These are phyloP conservation scores for Fusarium sp. DNA, from an alignment of 2,329 filamentous ascomycete species.

Conservation along the genomic window DNA sequence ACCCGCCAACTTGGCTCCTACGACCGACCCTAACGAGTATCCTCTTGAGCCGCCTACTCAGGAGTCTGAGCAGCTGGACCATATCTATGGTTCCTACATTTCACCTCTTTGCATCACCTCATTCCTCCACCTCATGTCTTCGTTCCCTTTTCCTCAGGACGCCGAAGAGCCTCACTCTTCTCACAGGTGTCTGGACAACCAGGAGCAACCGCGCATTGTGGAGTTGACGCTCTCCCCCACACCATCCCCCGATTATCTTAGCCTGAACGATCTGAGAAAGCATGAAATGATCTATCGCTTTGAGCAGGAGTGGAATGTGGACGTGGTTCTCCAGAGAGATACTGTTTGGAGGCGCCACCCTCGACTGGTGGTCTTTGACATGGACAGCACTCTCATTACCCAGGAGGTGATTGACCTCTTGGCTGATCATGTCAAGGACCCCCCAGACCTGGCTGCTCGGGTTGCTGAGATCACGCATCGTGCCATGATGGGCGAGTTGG, in stretches of 20 bases:
- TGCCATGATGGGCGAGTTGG: conserved; percentile 95
- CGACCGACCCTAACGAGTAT: conserved; percentile 68
- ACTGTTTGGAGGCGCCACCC: conserved; percentile 82
- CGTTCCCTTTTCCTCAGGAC: conserved; percentile 67
- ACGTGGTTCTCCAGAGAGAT: conserved; percentile 82
- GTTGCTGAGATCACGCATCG: conserved; percentile 91
- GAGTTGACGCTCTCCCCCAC: conserved; percentile 73
- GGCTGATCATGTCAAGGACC: conserved; percentile 78
- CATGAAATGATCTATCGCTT: conserved; percentile 87
- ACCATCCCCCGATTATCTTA: conserved; percentile 71
- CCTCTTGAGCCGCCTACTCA: conserved; percentile 69
- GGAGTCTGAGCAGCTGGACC: conserved; percentile 69
- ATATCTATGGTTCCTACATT: conserved; percentile 74
- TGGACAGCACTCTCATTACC: conserved; percentile 97
- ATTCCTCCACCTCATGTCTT: conserved; percentile 74
- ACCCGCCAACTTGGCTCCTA: conserved; percentile 69
- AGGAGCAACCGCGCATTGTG: conserved; percentile 71
- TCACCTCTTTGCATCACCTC: conserved; percentile 74
- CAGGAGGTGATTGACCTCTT: conserved; percentile 98
- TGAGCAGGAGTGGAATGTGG: conserved; percentile 89
- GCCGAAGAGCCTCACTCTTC: conserved; percentile 68
- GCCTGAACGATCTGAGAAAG: conserved; percentile 77
- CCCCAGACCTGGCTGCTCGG: conserved; percentile 78
- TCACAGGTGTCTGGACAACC: conserved; percentile 73
- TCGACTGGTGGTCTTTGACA: conserved; percentile 93